These are phyloP conservation scores for Pistacia vera DNA, from an alignment of 345 rosid species.

Conservation along the genomic window DNA sequence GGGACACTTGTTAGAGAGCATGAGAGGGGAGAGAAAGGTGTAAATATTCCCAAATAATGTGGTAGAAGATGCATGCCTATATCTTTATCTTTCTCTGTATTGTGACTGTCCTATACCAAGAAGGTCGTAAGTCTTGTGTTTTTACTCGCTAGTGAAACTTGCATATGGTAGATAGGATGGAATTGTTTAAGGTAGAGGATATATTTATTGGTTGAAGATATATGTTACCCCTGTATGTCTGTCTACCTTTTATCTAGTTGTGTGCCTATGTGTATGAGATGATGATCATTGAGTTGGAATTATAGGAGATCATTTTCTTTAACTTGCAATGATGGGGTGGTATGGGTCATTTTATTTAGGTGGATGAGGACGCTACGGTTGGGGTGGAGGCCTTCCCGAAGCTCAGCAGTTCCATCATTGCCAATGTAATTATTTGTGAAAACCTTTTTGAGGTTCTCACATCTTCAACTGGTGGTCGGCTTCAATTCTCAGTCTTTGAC, in stretches of 20 bases:
- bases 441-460: constrained; percentile 84
- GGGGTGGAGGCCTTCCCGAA: constrained; percentile 87
- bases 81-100: not conserved
- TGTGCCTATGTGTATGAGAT: constrained; percentile 1
- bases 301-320: not conserved
- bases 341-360: constrained; percentile 39
- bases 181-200: not conserved
- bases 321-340: constrained; percentile 14
- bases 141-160: not conserved
- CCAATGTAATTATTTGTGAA: constrained; percentile 80
- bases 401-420: constrained; percentile 88
- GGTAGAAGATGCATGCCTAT: not conserved
- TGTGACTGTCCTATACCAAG: not conserved
- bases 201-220: not conserved
- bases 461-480: constrained; percentile 63
- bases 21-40: not conserved
- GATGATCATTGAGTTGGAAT: not conserved
- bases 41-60: not conserved
- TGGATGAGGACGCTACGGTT: constrained; percentile 74
- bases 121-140: not conserved
- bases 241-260: not conserved
- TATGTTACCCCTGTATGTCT: not conserved
- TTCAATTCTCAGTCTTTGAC: constrained; percentile 75
- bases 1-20: not conserved
- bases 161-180: not conserved